These are phyloP conservation scores for Yamadazyma pseudoaaseri DNA, from an alignment of 1,139 yeast species.

Conservation along the genomic window DNA sequence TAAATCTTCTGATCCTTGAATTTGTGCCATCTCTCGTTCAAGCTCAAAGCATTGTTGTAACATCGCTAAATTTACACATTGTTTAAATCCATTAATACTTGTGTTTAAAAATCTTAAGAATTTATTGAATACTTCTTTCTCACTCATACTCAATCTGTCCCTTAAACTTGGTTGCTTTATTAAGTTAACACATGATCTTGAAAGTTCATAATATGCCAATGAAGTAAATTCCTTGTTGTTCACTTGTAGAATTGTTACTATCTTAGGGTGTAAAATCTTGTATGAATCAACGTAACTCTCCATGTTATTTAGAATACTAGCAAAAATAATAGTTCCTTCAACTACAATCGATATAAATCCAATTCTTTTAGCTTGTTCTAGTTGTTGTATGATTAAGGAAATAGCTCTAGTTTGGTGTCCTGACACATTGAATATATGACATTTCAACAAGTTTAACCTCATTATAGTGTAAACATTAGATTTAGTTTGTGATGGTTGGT, in stretches of 20 bases:
- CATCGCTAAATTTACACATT: slow-evolving; percentile 27
- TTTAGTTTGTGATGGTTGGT: slow-evolving; percentile 19
- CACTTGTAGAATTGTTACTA: slow-evolving; percentile 41
- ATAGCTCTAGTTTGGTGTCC: slow-evolving; percentile 42
- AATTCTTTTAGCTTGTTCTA: slow-evolving; percentile 38
- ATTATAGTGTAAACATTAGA: slow-evolving; percentile 39
- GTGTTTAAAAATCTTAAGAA: slow-evolving; percentile 37
- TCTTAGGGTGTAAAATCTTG: slow-evolving; percentile 29
- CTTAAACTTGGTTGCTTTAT: slow-evolving; percentile 13
- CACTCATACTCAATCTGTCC: slow-evolving; percentile 2
- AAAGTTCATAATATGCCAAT: slow-evolving; percentile 36
- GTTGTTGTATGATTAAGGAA: slow-evolving; percentile 43
- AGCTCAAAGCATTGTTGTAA: slow-evolving; percentile 29
- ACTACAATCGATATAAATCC: slow-evolving; percentile 39
- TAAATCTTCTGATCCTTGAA: slow-evolving; percentile 26
- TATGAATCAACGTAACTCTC: slow-evolving; percentile 37
- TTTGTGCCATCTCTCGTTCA: slow-evolving; percentile 33
- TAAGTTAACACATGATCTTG: slow-evolving; percentile 25
- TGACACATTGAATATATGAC: slow-evolving; percentile 35
- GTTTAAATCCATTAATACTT: slow-evolving; percentile 45
- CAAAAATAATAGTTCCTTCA: slow-evolving; percentile 40
- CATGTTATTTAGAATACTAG: slow-evolving; percentile 36
- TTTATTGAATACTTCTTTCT: slow-evolving; percentile 20
- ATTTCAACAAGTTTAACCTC: slow-evolving; percentile 44
- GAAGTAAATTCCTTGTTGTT: slow-evolving; percentile 34